Percentiles rank a stretch among this genome's conserved stretches.
Conservation (phyloP, 1,139 yeast genomes). For the Scheffersomyces cryptocercus region DNA sequence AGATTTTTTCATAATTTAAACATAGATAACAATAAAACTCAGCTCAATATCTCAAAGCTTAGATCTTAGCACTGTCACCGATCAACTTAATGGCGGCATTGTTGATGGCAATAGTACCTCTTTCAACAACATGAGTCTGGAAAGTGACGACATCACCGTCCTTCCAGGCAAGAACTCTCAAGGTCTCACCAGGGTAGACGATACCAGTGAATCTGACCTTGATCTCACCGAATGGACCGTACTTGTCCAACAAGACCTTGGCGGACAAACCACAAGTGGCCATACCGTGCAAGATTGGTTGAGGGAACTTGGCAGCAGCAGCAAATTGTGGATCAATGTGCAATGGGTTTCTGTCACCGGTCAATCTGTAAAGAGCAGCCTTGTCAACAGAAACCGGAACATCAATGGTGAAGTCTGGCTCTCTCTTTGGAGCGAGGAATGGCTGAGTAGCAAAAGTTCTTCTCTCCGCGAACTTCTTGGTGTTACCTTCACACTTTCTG, state of each 20-base stretch:
- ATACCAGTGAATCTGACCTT: slow-evolving; percentile 90
- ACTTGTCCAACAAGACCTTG: slow-evolving; percentile 75
- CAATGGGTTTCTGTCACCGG: slow-evolving; percentile 94
- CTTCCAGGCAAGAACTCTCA: slow-evolving; percentile 85
- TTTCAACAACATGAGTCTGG: slow-evolving; percentile 82
- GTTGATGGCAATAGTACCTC: slow-evolving; percentile 76
- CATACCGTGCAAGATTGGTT: slow-evolving; percentile 92
- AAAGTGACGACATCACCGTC: slow-evolving; percentile 67
- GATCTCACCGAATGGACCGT: slow-evolving; percentile 79
- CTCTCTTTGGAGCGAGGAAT: slow-evolving; percentile 64
- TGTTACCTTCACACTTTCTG: slow-evolving; percentile 77
- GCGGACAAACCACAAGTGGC: slow-evolving; percentile 84
- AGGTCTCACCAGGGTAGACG: slow-evolving; percentile 96
- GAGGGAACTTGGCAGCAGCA: slow-evolving; percentile 80
- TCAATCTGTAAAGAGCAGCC: slow-evolving; percentile 87
- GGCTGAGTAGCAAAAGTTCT: slow-evolving; percentile 61
- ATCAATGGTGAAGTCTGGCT: slow-evolving; percentile 67
- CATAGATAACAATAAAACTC: background rate
- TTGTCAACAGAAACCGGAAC: slow-evolving; percentile 69
- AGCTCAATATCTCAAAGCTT: slow-evolving; percentile 8
- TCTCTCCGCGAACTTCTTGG: slow-evolving; percentile 50
- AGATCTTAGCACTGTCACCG: slow-evolving; percentile 44
- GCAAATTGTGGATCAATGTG: slow-evolving; percentile 95
- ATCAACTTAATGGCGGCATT: slow-evolving; percentile 82
- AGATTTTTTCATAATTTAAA: background rate